Evolutionary conservation across 345 rosid genomes (phyloP).

Genomic region (Erodium maritimum): DNA sequence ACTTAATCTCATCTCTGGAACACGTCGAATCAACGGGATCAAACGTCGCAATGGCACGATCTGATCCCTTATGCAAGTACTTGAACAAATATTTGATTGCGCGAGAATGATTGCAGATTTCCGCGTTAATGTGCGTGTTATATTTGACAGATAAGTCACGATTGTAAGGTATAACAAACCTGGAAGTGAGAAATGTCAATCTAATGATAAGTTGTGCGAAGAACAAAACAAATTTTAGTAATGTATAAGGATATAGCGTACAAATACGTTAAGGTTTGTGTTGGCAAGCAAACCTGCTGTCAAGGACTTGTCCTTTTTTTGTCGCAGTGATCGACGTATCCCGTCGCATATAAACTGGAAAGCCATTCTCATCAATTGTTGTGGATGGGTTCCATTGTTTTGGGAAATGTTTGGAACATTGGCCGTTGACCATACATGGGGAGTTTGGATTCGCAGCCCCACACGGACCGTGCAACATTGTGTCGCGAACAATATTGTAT

Average conservation of each 20-base stretch:
- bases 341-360: no score
- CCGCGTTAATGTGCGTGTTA: slow-evolving; percentile 1
- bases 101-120: background rate
- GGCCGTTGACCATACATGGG: background rate
- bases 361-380: background rate
- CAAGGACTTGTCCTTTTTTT: no score
- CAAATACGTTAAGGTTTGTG: no score
- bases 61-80: slow-evolving; percentile 3
- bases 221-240: no score
- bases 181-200: background rate
- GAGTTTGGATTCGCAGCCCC: background rate
- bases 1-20: slow-evolving; percentile 9
- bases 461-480: no score
- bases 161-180: slow-evolving; percentile 2
- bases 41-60: no score
- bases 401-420: background rate
- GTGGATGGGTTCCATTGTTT: background rate
- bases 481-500: no score
- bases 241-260: no score
- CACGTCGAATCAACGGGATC: no score
- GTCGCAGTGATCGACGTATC: background rate
- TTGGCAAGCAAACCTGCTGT: no score
- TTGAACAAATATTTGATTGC: slow-evolving; percentile 1
- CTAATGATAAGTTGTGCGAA: no score
- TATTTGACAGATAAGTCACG: background rate